Evolutionary conservation across 257 asterid species (phyloP), one percentile per base, ranked within the genome.

Genomic region (Thymus mandschuricus): DNA sequence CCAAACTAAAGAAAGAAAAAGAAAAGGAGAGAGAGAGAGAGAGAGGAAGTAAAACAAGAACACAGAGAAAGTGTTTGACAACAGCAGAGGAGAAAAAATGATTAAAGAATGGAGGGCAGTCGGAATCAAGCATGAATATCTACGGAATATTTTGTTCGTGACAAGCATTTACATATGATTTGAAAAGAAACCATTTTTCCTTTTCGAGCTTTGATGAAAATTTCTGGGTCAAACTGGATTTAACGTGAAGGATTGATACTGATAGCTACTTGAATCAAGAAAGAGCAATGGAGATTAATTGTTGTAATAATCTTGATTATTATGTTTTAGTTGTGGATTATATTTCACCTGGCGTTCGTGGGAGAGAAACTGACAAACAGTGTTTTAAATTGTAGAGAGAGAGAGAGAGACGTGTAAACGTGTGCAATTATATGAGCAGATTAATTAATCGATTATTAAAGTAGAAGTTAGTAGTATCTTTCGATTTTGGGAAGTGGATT

Each of bases 321-420:
- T 21, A 21, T 21, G 21, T 21, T 21, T 21, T 21, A 21, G 21
- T 21, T 21, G 21, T 21, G 21, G 21, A 21, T 21, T 21, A 21
- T 21, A 21, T 21, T 21, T 21, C 21, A 21, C 21, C 21, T 21
- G 21, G 21, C 44, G 6, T 6, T 6, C 3, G 6, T 38, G 6
- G 6, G 6, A 38, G 6, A 38, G 44, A 38, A 38, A 38, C 21
- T 21, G 6, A 38, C 5, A 38, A 38, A 38, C 3, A 6, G 6
- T 38, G 7, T 49, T 49, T 12, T 13, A 12, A 5, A 4, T 3
- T 0, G 6, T 8, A 54, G 69, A 70, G 64, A 66, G 61, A 57
- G 60, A 40, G 66, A 76, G 79, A 73, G 58, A 60, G 65, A 73
- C 73, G 76, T 70, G 85, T 28, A 66, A 43, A 67, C 73, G 82